Evolutionary conservation across 2,329 filamentous ascomycete genomes (phyloP).

Genomic region (Neofusicoccum parvum): DNA sequence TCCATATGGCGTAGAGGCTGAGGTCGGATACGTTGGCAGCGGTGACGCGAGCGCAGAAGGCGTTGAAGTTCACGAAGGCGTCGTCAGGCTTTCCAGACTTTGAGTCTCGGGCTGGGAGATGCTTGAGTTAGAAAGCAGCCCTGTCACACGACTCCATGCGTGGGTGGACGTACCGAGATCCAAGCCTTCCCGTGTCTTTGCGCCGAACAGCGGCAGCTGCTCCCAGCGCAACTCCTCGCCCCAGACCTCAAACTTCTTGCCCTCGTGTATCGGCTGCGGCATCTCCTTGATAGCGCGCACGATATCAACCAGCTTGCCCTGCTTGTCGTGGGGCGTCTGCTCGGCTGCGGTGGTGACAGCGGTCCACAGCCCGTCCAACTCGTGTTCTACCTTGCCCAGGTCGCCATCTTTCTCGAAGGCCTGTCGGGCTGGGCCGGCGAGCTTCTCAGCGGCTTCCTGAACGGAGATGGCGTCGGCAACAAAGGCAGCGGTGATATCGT

Average conservation of each 20-base stretch:
- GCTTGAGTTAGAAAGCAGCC: not conserved
- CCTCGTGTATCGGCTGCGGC: conserved; percentile 3
- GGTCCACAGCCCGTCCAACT: conserved; percentile 6
- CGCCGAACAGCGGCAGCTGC: conserved; percentile 17
- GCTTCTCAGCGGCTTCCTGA: conserved; percentile 15
- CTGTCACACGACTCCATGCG: not conserved
- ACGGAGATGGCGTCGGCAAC: conserved; percentile 12
- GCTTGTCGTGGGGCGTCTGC: conserved; percentile 9
- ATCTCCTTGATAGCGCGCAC: conserved; percentile 4
- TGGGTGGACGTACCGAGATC: conserved; percentile 1
- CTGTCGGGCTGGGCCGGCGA: not conserved
- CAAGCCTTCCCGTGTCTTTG: conserved; percentile 5
- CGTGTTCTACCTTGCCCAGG: conserved; percentile 12
- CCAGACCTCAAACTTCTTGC: conserved; percentile 13
- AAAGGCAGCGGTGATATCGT: conserved; percentile 5
- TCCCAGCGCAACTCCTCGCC: conserved; percentile 9
- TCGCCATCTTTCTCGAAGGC: conserved; percentile 12
- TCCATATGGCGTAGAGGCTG: conserved; percentile 22
- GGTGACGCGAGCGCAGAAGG: conserved; percentile 19
- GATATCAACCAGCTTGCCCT: conserved; percentile 11
- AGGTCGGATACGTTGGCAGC: conserved; percentile 13
- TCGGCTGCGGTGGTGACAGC: conserved; percentile 6
- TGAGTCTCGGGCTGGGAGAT: not conserved
- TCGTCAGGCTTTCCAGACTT: not conserved
- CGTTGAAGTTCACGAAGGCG: conserved; percentile 19